These are phyloP conservation scores for Neurospora sublineolata DNA, from an alignment of 495 filamentous ascomycete species.

Conservation along the genomic window DNA sequence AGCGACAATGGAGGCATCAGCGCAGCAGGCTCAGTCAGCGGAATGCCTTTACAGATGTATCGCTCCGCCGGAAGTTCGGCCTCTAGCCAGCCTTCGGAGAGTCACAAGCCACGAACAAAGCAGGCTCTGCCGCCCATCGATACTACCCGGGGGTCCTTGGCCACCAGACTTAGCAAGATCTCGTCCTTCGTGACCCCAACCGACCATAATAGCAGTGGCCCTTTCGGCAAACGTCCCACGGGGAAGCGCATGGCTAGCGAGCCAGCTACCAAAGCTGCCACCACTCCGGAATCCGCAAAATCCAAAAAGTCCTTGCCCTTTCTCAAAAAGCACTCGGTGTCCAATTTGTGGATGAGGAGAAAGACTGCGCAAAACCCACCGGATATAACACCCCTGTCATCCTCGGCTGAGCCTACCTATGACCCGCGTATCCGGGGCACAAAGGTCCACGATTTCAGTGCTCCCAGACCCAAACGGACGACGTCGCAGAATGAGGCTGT, in stretches of 20 bases:
- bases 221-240: constrained; percentile 17
- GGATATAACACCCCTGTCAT: constrained; percentile 41
- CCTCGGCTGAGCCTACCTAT: constrained; percentile 36
- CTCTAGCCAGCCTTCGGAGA: constrained; percentile 8
- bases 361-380: constrained; percentile 32
- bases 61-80: constrained; percentile 12
- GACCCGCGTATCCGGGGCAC: constrained; percentile 80
- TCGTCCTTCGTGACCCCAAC: constrained; percentile 30
- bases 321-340: constrained; percentile 40
- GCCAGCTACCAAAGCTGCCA: constrained; percentile 42
- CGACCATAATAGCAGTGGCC: constrained; percentile 16
- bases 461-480: constrained; percentile 54
- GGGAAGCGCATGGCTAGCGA: constrained; percentile 30
- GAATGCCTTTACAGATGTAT: constrained; percentile 28
- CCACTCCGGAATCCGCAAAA: constrained; percentile 45
- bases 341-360: constrained; percentile 30
- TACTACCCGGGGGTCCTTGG: constrained; percentile 14
- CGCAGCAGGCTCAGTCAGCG: constrained; percentile 27
- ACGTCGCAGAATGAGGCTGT: constrained; percentile 17
- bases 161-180: constrained; percentile 18
- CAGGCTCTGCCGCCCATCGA: constrained; percentile 24
- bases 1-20: constrained; percentile 16
- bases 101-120: constrained; percentile 11
- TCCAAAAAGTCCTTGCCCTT: constrained; percentile 40
- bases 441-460: constrained; percentile 83